phyloP scores from a whole-genome alignment of 1,284 basidiomycete genomes.

The Sporisorium iseilematis-ciliati region DNA sequence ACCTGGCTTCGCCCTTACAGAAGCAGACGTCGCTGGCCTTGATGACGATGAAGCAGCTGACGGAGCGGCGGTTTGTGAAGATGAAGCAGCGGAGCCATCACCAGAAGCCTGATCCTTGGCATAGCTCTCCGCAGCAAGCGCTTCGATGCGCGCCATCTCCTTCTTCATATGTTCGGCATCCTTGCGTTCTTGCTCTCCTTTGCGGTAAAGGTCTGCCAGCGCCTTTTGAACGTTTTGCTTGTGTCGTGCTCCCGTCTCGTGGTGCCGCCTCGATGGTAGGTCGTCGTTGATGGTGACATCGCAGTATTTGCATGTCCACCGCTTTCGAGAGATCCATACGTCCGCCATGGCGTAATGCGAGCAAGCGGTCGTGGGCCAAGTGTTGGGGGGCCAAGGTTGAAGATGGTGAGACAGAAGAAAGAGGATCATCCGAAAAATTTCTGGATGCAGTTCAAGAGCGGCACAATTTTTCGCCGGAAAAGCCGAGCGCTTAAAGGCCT shows the following conservation, averaged over 20 bases:
- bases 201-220: constrained; percentile 90
- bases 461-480: constrained; percentile 4
- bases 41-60: constrained; percentile 69
- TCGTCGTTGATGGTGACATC: constrained; percentile 66
- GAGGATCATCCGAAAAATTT: background rate
- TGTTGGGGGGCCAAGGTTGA: background rate
- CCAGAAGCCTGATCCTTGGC: constrained; percentile 57
- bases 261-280: constrained; percentile 81
- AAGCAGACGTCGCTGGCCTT: background rate
- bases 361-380: background rate
- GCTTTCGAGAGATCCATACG: constrained; percentile 64
- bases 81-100: constrained; percentile 6
- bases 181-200: constrained; percentile 86
- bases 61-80: constrained; percentile 53
- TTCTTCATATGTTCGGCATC: constrained; percentile 86
- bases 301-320: constrained; percentile 69
- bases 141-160: constrained; percentile 87
- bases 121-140: constrained; percentile 72
- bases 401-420: background rate
- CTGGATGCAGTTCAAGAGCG: background rate
- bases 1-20: background rate
- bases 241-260: constrained; percentile 93
- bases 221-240: constrained; percentile 93
- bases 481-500: constrained; percentile 4
- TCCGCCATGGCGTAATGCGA: constrained; percentile 54